These are phyloP conservation scores for Tetrahymena borealis DNA, from an alignment of 73 alveolate genomes.

Conservation along the genomic window DNA sequence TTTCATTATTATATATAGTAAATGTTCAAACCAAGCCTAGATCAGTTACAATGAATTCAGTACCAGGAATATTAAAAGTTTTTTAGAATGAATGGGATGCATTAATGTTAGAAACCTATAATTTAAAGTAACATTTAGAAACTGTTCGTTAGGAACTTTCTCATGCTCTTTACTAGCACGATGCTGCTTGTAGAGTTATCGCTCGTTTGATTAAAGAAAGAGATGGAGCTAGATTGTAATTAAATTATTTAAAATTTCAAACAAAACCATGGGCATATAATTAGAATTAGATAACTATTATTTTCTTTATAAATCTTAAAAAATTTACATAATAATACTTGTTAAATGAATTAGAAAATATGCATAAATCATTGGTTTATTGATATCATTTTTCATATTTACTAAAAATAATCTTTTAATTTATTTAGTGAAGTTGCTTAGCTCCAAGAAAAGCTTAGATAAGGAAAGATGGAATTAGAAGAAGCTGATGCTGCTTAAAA, in stretches of 20 bases:
- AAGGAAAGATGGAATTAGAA: slow-evolving; percentile 12
- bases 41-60: slow-evolving; percentile 48
- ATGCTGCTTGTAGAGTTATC: slow-evolving; percentile 82
- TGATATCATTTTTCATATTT: neutral
- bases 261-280: no score
- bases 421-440: slow-evolving; percentile 12
- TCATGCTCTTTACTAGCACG: slow-evolving; percentile 79
- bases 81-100: slow-evolving; percentile 79
- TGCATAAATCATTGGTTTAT: neutral
- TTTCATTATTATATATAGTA: slow-evolving; percentile 12
- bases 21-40: slow-evolving; percentile 51
- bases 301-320: no score
- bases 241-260: neutral
- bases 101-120: slow-evolving; percentile 57
- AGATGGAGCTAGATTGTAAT: slow-evolving; percentile 63
- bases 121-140: slow-evolving; percentile 55
- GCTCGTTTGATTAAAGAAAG: slow-evolving; percentile 69
- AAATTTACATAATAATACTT: no score
- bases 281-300: no score
- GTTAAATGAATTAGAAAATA: no score
- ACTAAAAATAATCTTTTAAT: neutral
- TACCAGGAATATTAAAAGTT: slow-evolving; percentile 60
- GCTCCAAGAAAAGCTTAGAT: slow-evolving; percentile 13
- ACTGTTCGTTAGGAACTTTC: slow-evolving; percentile 60
- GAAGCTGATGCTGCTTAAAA: neutral